Percentiles rank a stretch among this genome's conserved stretches.
Evolutionary conservation across 2,329 filamentous ascomycete genomes (phyloP).

Genomic region (Tetracladium maxilliforme): DNA sequence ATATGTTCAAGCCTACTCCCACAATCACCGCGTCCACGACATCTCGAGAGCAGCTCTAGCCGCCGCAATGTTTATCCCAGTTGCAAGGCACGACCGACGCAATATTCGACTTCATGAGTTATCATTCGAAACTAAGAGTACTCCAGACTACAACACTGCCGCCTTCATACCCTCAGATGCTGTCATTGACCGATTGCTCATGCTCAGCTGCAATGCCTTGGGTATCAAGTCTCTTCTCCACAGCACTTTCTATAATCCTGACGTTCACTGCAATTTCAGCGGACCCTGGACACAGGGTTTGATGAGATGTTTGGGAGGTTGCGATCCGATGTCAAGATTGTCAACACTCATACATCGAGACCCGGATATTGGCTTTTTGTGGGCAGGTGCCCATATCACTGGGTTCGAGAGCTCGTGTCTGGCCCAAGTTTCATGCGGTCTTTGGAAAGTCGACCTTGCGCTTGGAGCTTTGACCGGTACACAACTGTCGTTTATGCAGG

Average conservation of each 20-base stretch:
- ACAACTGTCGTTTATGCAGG: constrained; percentile 10
- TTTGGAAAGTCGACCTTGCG: constrained; percentile 8
- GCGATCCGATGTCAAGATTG: constrained; percentile 6
- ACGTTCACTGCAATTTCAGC: constrained; percentile 8
- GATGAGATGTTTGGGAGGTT: constrained; percentile 8
- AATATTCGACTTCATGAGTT: constrained; percentile 6
- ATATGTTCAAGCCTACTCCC: constrained; percentile 13
- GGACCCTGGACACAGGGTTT: constrained; percentile 9
- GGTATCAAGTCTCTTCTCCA: constrained; percentile 8
- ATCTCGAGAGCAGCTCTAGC: constrained; percentile 13
- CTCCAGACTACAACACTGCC: no score
- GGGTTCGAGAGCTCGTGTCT: constrained; percentile 6
- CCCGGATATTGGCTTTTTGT: constrained; percentile 7
- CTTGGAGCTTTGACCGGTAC: constrained; percentile 10
- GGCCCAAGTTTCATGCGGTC: constrained; percentile 6
- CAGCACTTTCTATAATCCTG: constrained; percentile 9
- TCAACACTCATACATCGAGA: constrained; percentile 8
- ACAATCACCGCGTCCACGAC: constrained; percentile 10
- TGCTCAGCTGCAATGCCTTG: constrained; percentile 9
- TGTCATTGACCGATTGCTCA: constrained; percentile 5
- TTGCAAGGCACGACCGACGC: constrained; percentile 9
- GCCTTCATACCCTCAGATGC: constrained; percentile 4
- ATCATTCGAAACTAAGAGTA: no score
- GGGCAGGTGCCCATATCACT: constrained; percentile 9
- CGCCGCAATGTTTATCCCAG: constrained; percentile 12